Evolutionary conservation across 2,329 filamentous ascomycete genomes (phyloP), one percentile per base, ranked within the genome.

Genomic region (Stagonosporopsis chrysanthemi): DNA sequence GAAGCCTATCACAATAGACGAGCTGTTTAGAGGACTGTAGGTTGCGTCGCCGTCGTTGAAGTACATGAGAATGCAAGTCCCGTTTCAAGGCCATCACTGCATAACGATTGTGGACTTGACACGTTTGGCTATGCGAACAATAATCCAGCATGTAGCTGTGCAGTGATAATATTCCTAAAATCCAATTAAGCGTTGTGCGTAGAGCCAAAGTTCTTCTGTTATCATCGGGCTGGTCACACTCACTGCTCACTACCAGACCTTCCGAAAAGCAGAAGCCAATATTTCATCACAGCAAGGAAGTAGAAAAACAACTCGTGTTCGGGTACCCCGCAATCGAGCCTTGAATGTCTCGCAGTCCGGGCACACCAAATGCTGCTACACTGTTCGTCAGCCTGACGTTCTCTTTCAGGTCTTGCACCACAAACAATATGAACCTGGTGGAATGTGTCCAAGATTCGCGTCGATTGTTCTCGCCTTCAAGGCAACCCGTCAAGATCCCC

Each of bases 1-100:
- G 75, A 97, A 96, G 75, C 91, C 92, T 2, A 87, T 97, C 60
- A 90, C 90, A 8, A 75, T 97, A 74, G 83, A 85, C 60, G 93
- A 97, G 75, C 84, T 97, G 67, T 78, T 97, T 81, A 82, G 81
- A 53, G 88, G 85, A 3, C 70, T 92, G 56, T 90, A 67, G 44
- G 7, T 40, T 35, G n/a, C 24, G 19, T 15, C 8, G 26, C 26
- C 2, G 26, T 33, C 2, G 4, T 44, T 17, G 2, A 17, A 14
- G 15, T n/a, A 33, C 31, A 33, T n/a, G 14, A 33, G 31, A 33
- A 33, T 8, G 14, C 14, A 15, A 33, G 14, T 4, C 4, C 31
- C 12, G 2, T 6, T 15, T 33, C 31, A 33, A 33, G 15, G 11
- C 11, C 29, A 31, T 9, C 11, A 12, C 29, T 31, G 29, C 12